Evolutionary conservation across 2,329 filamentous ascomycete species (phyloP).

Genomic region (Rugonectria rugulosa): DNA sequence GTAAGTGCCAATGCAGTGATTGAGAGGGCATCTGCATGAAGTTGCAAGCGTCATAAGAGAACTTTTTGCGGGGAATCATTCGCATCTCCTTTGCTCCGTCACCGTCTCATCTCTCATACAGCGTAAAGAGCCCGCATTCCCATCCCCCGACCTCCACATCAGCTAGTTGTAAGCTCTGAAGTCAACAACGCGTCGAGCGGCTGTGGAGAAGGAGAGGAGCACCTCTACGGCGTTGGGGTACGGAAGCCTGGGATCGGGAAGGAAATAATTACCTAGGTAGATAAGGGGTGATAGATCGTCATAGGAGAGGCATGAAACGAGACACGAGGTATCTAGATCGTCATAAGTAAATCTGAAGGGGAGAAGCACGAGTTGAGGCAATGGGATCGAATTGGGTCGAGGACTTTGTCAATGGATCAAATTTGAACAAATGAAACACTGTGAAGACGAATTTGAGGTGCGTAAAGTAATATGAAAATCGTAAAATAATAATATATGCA

Average conservation of each 20-base stretch:
- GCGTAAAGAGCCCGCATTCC: conserved; percentile 27
- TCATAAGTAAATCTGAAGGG: no score
- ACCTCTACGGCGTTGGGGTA: conserved; percentile 21
- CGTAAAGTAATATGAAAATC: no score
- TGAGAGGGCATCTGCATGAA: conserved; percentile 7
- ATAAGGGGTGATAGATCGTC: neutral
- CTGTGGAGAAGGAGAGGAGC: conserved; percentile 20
- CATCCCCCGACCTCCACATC: conserved; percentile 30
- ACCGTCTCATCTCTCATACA: conserved; percentile 27
- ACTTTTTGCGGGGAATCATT: conserved; percentile 11
- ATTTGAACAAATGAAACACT: no score
- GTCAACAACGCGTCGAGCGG: conserved; percentile 33
- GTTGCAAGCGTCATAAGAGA: conserved; percentile 6
- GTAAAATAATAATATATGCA: no score
- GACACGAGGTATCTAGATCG: no score
- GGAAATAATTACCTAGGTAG: no score
- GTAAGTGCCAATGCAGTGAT: neutral
- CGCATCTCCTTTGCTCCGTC: conserved; percentile 37
- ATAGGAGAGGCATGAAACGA: no score
- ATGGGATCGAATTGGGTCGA: no score
- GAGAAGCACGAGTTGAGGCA: no score
- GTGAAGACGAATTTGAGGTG: no score
- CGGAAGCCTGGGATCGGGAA: conserved; percentile 3
- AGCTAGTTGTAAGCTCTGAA: conserved; percentile 15
- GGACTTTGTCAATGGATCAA: no score